Evolutionary conservation across 78 protist genomes (phyloP).

Genomic region (Isochrysis galbana): DNA sequence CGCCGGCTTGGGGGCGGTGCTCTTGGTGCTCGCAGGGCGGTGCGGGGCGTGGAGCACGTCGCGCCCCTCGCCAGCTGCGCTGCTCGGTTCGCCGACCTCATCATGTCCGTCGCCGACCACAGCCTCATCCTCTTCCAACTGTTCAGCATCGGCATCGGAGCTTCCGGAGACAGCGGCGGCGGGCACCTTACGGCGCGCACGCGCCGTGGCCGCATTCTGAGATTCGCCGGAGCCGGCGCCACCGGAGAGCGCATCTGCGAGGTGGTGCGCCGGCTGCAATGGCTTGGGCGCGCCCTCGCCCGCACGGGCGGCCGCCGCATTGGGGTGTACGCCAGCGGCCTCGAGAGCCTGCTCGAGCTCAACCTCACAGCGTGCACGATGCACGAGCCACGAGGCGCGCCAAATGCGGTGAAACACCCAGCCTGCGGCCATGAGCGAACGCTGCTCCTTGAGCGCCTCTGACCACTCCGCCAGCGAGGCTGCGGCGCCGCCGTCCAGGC

Average conservation of each 20-base stretch:
- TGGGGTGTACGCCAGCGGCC: background rate
- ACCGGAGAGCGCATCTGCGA: background rate
- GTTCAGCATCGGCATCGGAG: no score
- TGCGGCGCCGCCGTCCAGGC: constrained; percentile 16
- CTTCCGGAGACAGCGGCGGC: no score
- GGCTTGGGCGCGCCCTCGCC: background rate
- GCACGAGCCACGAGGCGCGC: constrained; percentile 21
- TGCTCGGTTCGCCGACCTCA: no score
- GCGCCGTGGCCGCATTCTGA: no score
- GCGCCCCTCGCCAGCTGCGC: no score
- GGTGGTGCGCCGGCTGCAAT: background rate
- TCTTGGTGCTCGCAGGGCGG: no score
- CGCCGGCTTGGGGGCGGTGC: no score
- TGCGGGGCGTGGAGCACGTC: no score
- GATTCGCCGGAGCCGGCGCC: background rate
- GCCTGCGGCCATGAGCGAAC: background rate
- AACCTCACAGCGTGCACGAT: background rate
- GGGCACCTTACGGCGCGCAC: no score
- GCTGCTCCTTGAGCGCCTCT: background rate
- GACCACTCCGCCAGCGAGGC: background rate
- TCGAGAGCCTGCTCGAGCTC: background rate
- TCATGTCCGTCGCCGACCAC: no score
- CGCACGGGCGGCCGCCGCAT: background rate
- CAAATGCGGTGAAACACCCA: constrained; percentile 13
- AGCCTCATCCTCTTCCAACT: no score